These are phyloP conservation scores for Oropetium thomaeum DNA, from an alignment of 176 grass and related monocot species.

Conservation along the genomic window DNA sequence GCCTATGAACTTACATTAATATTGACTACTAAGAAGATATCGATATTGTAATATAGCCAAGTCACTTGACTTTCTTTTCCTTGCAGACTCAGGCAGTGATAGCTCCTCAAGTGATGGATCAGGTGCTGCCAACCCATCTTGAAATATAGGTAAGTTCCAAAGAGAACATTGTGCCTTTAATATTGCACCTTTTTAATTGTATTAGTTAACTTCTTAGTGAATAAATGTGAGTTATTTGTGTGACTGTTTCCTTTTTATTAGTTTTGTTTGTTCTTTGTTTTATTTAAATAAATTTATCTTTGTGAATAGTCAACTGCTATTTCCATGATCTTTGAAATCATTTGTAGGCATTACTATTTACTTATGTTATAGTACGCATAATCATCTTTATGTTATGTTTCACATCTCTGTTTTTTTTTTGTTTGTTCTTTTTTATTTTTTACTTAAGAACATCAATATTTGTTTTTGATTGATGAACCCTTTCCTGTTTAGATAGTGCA, in stretches of 20 bases:
- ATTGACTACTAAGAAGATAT: not conserved
- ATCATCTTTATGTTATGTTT: not conserved
- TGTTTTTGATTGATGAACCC: not conserved
- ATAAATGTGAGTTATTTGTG: not conserved
- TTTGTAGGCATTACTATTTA: not conserved
- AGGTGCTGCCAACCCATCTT: conserved; percentile 53
- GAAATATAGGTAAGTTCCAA: conserved; percentile 34
- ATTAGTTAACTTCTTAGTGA: not conserved
- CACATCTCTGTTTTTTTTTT: not conserved
- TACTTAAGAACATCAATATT: not conserved
- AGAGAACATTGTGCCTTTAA: not conserved
- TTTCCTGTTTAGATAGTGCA: not conserved
- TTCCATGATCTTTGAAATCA: not conserved
- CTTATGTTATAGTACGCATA: not conserved
- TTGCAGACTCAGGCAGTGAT: conserved; percentile 90
- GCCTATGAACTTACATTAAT: not conserved
- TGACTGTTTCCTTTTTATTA: not conserved
- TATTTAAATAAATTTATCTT: not conserved
- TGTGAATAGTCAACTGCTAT: not conserved
- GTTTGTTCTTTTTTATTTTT: too few relatives aligned
- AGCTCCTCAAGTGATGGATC: conserved; percentile 86
- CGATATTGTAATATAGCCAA: not conserved
- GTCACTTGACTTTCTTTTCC: conserved; percentile 15
- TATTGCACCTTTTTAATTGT: not conserved
- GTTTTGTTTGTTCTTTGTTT: not conserved